Base-by-base conservation (phyloP, 805 yeast species). In the Geotrichum ghanense region DNA sequence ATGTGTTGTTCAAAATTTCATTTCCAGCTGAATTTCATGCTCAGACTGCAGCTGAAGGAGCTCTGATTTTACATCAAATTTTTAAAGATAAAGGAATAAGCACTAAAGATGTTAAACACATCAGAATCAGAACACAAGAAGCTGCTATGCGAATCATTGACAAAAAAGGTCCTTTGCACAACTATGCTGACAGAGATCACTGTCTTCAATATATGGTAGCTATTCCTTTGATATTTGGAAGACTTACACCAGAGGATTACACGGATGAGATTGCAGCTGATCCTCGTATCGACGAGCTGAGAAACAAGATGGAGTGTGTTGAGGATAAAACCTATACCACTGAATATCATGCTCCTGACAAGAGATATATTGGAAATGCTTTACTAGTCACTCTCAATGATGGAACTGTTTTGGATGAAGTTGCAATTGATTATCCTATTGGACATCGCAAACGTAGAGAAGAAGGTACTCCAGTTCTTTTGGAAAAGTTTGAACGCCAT, bases 1-100 rank as follows among this genome's bases (percentile, higher is more conserved):
- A 76, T 55, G 75, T 76, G 20, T 59, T 76, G 42, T 77, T 76
- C 64, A 76, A 76, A 63, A 76, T 77, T 53, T 75, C 80, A 1
- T 76, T 70, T 67, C 81, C 81, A 12, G 82, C 82, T 31, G 82
- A 76, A 58, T 77, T 76, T 61, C 82, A 76, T 57, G 79, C 81
- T 9, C 82, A 76, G 61, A 76, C 81, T 25, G 81, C 81, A 9
- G 81, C 69, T 26, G 82, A 76, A 56, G 78, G 77, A 19, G 74
- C 81, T 24, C 55, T 76, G 60, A 69, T 65, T 10, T 64, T 72
- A 12, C 65, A 72, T 55, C 51, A 55, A 31, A 52, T 58, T 44
- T 60, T 76, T 50, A 53, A 58, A 40, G 55, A 53, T 3, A 47
- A 60, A 39, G 76, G 76, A 14, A 67, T 68, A 59, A 55, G 74